Base-by-base conservation (phyloP, 768 basidiomycete species). In the Phaeolepiota aurea region DNA sequence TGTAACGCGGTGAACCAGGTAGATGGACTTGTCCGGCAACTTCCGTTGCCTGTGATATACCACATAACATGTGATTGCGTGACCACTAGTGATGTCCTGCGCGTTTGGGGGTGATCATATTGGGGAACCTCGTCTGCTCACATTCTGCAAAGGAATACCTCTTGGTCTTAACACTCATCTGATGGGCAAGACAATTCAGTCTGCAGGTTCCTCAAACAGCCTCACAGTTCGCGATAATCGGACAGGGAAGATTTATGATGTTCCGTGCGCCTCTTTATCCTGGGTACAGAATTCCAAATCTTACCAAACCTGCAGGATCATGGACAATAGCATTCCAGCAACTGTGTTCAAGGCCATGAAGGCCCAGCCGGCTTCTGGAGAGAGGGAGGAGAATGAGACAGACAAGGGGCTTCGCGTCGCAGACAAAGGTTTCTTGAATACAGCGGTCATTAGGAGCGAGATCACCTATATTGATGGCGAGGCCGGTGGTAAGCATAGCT, bases 391-490 rank as follows among this genome's bases (percentile, higher is more conserved):
- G 70, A 82, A 89, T 58, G 86, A 89, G 63, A 82, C 85, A 0
- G 74, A 82, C 59, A 85, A 80, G 44, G 89, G 89, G 0, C 64
- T 92, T 15, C 77, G 87, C 21, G 77, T 91, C 13, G 63, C 76
- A 18, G 87, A 90, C 64, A 78, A 76, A 59, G 87, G 85, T 11
- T 91, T 86, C 59, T 55, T 88, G 57, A 88, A 89, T 47, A 89
- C 87, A 4, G 85, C 86, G 34, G 84, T 88, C 39, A 72, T 88
- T 43, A 65, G 77, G 48, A 88, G 85, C 48, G 62, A 74, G 51
- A 92, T 94, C 51, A 92, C 90, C 0, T 93, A 81, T 49, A 94
- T 94, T 47, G 90, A 94, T 54, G 91, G 91, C 35, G 87, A 91
- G 14, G 82, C 75, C 28, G 89, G 87, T 62, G 66, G 82, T 82